Evolutionary conservation across 306 rosid species (phyloP), one percentile per base, ranked within the genome.

Genomic region (Lathyrus aphaca): DNA sequence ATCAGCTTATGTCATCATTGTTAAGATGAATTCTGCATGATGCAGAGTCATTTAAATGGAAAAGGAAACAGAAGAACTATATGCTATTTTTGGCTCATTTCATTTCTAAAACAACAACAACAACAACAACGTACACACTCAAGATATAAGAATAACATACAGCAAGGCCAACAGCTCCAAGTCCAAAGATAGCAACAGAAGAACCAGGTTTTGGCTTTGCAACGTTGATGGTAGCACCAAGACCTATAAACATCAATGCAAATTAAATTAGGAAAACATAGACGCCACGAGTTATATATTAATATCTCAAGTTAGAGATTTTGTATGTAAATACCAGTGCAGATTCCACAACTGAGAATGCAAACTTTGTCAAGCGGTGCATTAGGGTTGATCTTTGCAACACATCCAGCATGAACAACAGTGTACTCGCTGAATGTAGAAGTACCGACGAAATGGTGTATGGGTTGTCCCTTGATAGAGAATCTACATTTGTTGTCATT

Each of bases 321-420:
- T 49, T 74, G 0, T 11, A 7, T 35, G 8, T 7, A 7, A 1
- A 53, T 23, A 90, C 98, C 98, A 69, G 97, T 93, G 84, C 94
- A 86, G 0, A 93, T 73, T 77, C 98, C 98, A 18, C 98, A 93
- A 29, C 98, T 94, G 60, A 94, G 97, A 30, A 94, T 2, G 64
- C 97, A 94, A 21, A 94, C 89, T 85, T 94, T 88, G 83, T 94
- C 98, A 7, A 94, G 95, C 6, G 98, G 98, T 0, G 98, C 97
- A 8, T 76, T 85, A 10, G 95, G 95, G 85, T 90, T 87, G 82
- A 90, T 71, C 87, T 93, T 93, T 21, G 88, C 97, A 53, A 87
- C 81, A 32, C 92, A 90, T 32, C 98, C 97, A 19, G 85, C 80
- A 60, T 93, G 97, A 8, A 64, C 71, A 25, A 94, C 96, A n/a